Percentiles rank a stretch among this genome's conserved stretches.
These are phyloP conservation scores for Luzula sylvatica DNA, from an alignment of 176 grass and related monocot species.

Conservation along the genomic window DNA sequence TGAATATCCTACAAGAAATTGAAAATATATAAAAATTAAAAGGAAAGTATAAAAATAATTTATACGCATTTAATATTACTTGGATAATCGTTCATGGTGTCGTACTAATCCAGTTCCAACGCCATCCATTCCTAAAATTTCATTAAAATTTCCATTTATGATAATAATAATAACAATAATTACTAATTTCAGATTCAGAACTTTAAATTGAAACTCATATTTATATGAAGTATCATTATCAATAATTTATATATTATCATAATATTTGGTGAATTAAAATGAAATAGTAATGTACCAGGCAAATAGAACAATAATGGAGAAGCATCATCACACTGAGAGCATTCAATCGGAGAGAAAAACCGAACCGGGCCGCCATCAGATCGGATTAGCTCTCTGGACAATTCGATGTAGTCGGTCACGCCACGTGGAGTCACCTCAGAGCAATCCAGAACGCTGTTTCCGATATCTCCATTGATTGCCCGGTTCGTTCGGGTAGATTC, in stretches of 20 bases:
- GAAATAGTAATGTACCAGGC: conserved; percentile 36
- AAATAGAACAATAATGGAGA: conserved; percentile 76
- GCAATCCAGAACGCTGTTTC: conserved; percentile 5
- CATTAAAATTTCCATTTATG: not conserved
- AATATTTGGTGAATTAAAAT: not conserved
- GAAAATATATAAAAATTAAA: not conserved
- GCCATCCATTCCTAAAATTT: conserved; percentile 62
- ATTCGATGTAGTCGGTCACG: conserved; percentile 29
- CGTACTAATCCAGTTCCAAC: conserved; percentile 63
- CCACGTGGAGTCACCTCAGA: conserved; percentile 19
- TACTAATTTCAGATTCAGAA: not conserved
- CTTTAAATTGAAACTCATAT: not conserved
- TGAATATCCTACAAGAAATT: conserved; percentile 53
- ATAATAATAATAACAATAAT: not conserved
- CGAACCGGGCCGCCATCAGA: conserved; percentile 41
- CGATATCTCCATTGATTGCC: not conserved
- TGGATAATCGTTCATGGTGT: conserved; percentile 61
- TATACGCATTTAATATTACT: conserved; percentile 33
- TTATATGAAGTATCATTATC: not conserved
- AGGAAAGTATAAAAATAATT: not conserved
- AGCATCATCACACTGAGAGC: conserved; percentile 21
- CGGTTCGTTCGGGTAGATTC: not conserved
- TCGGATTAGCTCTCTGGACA: conserved; percentile 20
- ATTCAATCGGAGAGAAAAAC: conserved; percentile 74
- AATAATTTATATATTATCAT: conserved; percentile 4